Conservation (phyloP, 768 basidiomycete genomes). For the Boletus insuetus region DNA sequence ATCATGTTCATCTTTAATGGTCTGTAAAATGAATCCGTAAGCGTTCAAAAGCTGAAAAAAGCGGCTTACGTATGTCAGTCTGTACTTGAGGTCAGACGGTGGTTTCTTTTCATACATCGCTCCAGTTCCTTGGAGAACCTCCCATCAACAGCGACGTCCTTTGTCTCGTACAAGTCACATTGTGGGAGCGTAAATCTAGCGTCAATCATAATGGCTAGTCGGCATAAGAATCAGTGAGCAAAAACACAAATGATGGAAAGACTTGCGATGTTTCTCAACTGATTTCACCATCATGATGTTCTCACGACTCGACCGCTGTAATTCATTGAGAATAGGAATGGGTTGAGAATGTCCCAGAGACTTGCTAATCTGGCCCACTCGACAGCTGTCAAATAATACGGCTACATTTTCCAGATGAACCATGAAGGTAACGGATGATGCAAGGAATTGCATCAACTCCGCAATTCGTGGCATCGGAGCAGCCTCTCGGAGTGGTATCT, state of each 20-base stretch:
- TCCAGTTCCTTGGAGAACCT: not conserved
- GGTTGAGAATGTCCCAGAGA: slow-evolving; percentile 44
- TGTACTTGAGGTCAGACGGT: not conserved
- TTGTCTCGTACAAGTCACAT: not conserved
- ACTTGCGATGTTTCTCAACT: not conserved
- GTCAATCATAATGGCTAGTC: not conserved
- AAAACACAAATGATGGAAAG: not conserved
- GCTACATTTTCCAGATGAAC: slow-evolving; percentile 65
- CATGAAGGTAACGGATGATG: slow-evolving; percentile 93
- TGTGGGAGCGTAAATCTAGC: not conserved
- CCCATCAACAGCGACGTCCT: not conserved
- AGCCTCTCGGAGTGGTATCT: slow-evolving; percentile 79
- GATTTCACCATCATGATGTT: slow-evolving; percentile 63
- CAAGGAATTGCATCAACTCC: slow-evolving; percentile 86
- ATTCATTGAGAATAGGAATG: slow-evolving; percentile 48
- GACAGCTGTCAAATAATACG: slow-evolving; percentile 74
- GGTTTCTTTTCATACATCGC: not conserved
- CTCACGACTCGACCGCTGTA: slow-evolving; percentile 51
- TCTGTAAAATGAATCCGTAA: not conserved
- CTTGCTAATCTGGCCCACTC: slow-evolving; percentile 64
- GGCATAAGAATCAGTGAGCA: not conserved
- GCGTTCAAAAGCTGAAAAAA: not conserved
- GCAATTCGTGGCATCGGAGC: slow-evolving; percentile 71
- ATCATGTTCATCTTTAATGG: not conserved
- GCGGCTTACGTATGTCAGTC: not conserved